Base-by-base conservation (phyloP, 148 eudicot species). In the Camellia granthamiana region DNA sequence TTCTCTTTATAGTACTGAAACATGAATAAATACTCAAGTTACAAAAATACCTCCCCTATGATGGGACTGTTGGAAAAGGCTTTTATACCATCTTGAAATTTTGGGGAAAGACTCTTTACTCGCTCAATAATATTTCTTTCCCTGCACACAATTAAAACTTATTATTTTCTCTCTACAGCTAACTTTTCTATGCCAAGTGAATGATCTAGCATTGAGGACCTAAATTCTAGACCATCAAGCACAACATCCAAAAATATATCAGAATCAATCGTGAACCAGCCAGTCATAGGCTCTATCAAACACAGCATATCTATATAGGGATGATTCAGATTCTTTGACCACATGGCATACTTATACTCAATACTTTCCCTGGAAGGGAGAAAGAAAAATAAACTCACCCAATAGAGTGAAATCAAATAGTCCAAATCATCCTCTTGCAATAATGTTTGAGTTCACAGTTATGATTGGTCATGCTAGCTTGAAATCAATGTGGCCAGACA, bases 31-130 rank as follows among this genome's bases (percentile, higher is more conserved):
- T 60, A 54, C 30, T 51, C 4, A 74, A 59, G 5, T n/a, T 16
- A 67, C 41, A 67, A 42, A 73, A 55, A 58, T 92, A 95, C 99
- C 99, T 95, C 99, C 58, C 99, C 99, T 63, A 95, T 83, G 41
- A 95, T 93, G 63, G 99, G 99, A 86, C 99, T 95, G 74, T 81
- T 87, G 23, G 97, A 87, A 77, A 86, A 95, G 68, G 90, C 92
- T 86, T 87, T 93, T 61, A 95, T 0, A 64, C 97, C 97, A 18
- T 92, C 94, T 88, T 95, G 99, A 88, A 95, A 95, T 86, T 79
- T 92, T 16, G 99, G 97, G 67, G 97, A 75, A 77, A 95, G 71
- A 10, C 83, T 84, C 62, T 82, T 88, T 74, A 92, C 96, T 81
- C 81, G 87, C 66, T 95, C 94, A 80, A 85, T 80, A 74, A 95